These are phyloP conservation scores for Solanum commersonii DNA, from an alignment of 257 asterid genomes.

Conservation along the genomic window DNA sequence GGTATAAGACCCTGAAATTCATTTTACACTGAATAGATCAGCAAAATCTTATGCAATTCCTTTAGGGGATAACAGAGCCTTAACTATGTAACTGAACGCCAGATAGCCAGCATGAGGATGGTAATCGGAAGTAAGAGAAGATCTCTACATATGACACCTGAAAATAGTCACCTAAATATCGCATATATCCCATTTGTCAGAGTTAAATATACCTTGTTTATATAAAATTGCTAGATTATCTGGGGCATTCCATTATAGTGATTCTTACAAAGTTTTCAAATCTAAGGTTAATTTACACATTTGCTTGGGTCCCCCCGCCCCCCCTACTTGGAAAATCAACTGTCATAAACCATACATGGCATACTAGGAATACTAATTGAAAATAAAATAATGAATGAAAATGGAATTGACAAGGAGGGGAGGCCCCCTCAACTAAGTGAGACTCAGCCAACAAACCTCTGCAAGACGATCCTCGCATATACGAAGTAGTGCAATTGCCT, in stretches of 20 bases:
- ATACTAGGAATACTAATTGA: not conserved
- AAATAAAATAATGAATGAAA: not conserved
- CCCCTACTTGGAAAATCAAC: not conserved
- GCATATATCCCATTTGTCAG: not conserved
- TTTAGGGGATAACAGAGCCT: not conserved
- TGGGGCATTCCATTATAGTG: not conserved
- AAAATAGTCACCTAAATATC: not conserved
- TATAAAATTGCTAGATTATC: not conserved
- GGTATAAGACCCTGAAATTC: slow-evolving; percentile 80
- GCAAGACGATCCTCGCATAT: slow-evolving; percentile 99
- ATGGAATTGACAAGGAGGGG: not conserved
- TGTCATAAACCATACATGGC: not conserved
- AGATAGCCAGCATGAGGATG: not conserved
- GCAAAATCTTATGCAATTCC: not conserved
- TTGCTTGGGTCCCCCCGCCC: not conserved
- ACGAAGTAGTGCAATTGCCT: slow-evolving; percentile 98
- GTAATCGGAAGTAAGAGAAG: not conserved
- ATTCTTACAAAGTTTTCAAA: not conserved
- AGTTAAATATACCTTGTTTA: not conserved
- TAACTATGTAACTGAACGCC: not conserved
- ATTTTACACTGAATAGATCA: slow-evolving; percentile 7
- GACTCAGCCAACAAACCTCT: slow-evolving; percentile 46
- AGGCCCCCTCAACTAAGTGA: not conserved
- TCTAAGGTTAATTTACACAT: not conserved
- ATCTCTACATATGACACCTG: not conserved